phyloP scores from a whole-genome alignment of 192 early-diverging fungal species.

The Rhizophagus prolifer region DNA sequence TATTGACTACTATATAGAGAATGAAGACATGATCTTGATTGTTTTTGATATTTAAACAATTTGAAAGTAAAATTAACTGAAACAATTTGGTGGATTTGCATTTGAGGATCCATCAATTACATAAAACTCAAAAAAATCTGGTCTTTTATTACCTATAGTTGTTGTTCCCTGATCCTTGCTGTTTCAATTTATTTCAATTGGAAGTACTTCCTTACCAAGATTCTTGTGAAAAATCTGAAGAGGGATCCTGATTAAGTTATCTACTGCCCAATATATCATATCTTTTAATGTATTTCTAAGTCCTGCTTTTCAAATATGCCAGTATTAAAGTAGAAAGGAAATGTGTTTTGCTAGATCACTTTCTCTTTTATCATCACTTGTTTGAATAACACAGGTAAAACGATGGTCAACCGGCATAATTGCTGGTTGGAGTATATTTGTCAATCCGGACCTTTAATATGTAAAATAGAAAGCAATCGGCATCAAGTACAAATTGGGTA shows the following conservation, averaged over 20 bases:
- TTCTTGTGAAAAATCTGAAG: slow-evolving; percentile 25
- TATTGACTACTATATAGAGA: slow-evolving; percentile 22
- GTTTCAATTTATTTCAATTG: slow-evolving; percentile 17
- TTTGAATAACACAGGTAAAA: too few relatives aligned
- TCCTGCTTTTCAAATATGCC: slow-evolving; percentile 24
- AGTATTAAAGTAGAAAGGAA: slow-evolving; percentile 18
- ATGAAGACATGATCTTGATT: slow-evolving; percentile 15
- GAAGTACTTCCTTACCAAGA: slow-evolving; percentile 17
- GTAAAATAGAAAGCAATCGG: too few relatives aligned
- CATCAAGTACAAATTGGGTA: too few relatives aligned
- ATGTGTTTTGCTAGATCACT: slow-evolving; percentile 20
- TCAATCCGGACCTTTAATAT: too few relatives aligned
- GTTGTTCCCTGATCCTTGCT: slow-evolving; percentile 12
- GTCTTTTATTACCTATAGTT: slow-evolving; percentile 21
- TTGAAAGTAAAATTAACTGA: slow-evolving; percentile 17
- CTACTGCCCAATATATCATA: slow-evolving; percentile 16
- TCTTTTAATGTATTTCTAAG: slow-evolving; percentile 11
- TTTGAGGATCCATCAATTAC: slow-evolving; percentile 21
- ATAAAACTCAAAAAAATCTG: slow-evolving; percentile 18
- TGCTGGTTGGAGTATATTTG: too few relatives aligned
- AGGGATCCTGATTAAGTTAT: slow-evolving; percentile 15
- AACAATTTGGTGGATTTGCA: slow-evolving; percentile 3
- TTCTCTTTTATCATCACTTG: slow-evolving; percentile 2
- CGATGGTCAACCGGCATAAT: too few relatives aligned
- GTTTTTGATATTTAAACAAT: slow-evolving; percentile 13